Evolutionary conservation across 1,284 basidiomycete species (phyloP).

Genomic region (Trichosporon faecale): DNA sequence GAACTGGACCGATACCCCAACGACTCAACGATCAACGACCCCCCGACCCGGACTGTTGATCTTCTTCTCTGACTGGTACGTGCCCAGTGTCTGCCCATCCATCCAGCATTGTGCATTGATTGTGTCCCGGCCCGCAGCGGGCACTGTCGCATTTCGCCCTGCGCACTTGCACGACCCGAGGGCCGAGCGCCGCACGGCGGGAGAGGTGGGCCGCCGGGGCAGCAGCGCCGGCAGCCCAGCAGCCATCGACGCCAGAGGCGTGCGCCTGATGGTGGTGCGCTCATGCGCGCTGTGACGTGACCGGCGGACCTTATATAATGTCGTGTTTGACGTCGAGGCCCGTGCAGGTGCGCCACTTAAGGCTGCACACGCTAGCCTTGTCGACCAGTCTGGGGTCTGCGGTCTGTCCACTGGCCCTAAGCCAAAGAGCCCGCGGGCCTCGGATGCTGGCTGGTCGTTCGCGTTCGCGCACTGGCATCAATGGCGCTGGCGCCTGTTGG

Average conservation of each 20-base stretch:
- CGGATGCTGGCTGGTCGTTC: background rate
- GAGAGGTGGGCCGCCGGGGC: no score
- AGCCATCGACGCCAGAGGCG: background rate
- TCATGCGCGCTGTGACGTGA: background rate
- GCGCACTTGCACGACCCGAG: background rate
- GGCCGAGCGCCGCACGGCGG: no score
- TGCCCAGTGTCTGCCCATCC: background rate
- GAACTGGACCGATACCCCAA: no score
- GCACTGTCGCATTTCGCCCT: background rate
- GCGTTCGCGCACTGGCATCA: slow-evolving; percentile 1
- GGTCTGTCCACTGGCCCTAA: background rate
- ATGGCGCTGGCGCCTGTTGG: background rate
- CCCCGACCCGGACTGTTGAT: background rate
- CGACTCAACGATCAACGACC: no score
- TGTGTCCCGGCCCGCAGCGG: background rate
- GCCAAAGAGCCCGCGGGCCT: background rate
- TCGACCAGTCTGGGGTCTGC: background rate
- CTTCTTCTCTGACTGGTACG: background rate
- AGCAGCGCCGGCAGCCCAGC: no score
- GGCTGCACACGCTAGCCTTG: background rate
- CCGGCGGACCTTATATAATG: slow-evolving; percentile 4
- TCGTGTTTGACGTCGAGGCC: background rate
- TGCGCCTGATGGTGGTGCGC: background rate
- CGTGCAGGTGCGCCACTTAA: background rate
- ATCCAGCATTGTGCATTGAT: background rate